Base-by-base conservation (phyloP, 108 stramenopile species). In the Cyclotella sp. region DNA sequence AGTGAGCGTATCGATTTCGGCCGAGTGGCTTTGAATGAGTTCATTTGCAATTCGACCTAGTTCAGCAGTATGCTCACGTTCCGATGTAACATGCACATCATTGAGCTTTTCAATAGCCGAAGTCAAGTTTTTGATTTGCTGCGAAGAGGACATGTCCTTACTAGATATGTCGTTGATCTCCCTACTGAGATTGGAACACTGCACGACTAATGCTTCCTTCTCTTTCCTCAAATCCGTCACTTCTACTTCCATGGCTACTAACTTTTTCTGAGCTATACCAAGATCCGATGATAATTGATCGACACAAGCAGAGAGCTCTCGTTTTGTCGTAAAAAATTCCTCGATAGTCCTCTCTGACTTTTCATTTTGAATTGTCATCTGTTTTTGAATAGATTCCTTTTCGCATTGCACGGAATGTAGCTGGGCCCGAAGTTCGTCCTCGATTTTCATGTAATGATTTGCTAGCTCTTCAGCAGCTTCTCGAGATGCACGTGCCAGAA, bases 381-480 rank as follows among this genome's bases (percentile, higher is more conserved):
- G 63, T 24, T 61, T 70, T 8, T 64, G 68, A 2, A 62, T 55
- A 15, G 54, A 12, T 6, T 73, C 75, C 66, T 73, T 82, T 43
- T 82, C 81, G 14, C 29, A 39, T 46, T 75, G 80, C 29, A 69
- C 60, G n/a, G 63, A 47, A 12, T 74, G 54, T 0, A 82, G 65
- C 52, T 82, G 81, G 16, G 40, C 47, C 22, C 81, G 51, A 57
- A 82, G 81, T 24, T 82, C 70, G 27, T 82, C 75, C 72, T 82
- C 81, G 47, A 82, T 82, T 57, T 72, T 60, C 81, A 82, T 82
- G 45, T 82, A 82, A 41, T 82, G 81, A 11, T 72, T 30, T 24
- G 70, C 46, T 5, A 78, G 70, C 7, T 78, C 63, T 28, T 71
- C 63, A 0, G 77, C 70, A 46, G 70, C 63, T 18, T 63, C 34